Base-by-base conservation (phyloP, 2,329 filamentous ascomycete species). In the Xylariomycetidae sp. region DNA sequence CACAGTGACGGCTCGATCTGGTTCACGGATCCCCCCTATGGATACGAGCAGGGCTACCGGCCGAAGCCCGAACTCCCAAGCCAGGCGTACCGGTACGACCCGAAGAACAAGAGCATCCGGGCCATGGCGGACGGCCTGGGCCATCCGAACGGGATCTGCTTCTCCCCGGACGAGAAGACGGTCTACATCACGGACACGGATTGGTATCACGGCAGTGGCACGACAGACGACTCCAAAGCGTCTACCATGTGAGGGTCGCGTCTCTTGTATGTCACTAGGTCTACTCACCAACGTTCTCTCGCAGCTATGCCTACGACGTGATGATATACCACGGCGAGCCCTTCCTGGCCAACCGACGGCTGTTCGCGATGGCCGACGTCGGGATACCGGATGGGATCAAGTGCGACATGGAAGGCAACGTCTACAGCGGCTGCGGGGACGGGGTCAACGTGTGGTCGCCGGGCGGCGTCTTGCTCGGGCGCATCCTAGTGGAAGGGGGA, bases 1-100 rank as follows among this genome's bases (percentile, higher is more conserved):
- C 52, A 59, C 27, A 43, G 40, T 1, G 65, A 68, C 35, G 63
- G 64, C 4, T 55, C 53, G 5, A 57, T 72, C 16, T 72, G 67
- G 65, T 71, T 72, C 44, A 71, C 67, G 0, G 68, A 72, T 43
- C 64, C 67, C 1, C 52, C 58, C 7, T 72, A 72, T 45, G 70
- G 68, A 7, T 61, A 53, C 17, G 60, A 68, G 35, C 67, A 71
- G 41, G 59, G 64, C 8, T 65, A 68, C 42, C 57, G 68, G 8
- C 62, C 60, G 8, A 46, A 49, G 8, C 65, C 68, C 2, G 50
- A 53, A 25, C 36, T 73, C 8, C 68, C 68, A 1, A 60, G 54
- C 31, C 64, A 67, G 35, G 67, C 72, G 3, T 73, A 73, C 45
- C 57, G 68, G 9, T 70, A 62, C 31, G 58, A 67, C 23, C 59